Evolutionary conservation across 805 yeast genomes (phyloP), one percentile per base, ranked within the genome.

Genomic region (Wickerhamomyces ciferrii): DNA sequence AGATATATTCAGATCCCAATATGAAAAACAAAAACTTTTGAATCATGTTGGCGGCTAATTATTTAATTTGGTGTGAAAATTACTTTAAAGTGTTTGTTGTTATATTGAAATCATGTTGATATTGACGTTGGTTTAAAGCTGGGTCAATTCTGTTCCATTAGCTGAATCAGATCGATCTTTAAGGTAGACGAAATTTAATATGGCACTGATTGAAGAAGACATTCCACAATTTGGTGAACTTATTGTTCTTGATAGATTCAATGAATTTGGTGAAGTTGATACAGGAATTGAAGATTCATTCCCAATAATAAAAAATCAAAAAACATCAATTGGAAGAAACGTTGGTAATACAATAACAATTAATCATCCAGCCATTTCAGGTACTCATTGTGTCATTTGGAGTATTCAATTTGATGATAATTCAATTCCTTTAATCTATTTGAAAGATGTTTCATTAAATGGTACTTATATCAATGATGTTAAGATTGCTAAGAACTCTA

Each of bases 381-480:
- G 67, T 2, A 46, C 63, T 0, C 86, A 81, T 53, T 79, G 78
- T 45, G 51, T 62, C 8, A 51, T 77, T 5, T 77, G 81, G 81
- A 61, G 66, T 0, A 63, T 74, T 4, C 65, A 72, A 38, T 81
- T 81, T 56, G 84, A 79, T 54, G 70, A 69, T 0, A 62, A 64
- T 5, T 68, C 73, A 7, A 55, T 68, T 1, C 78, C 81, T 0
- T 49, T 78, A 48, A 67, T 73, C 17, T 81, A 79, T 52, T 50
- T 80, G 11, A 72, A 71, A 46, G 84, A 79, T 50, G 43, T 52
- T 2, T 78, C 84, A 0, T 56, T 71, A 21, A 81, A 81, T 62
- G 84, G 84, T 2, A 71, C 76, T 1, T 63, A 50, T 37, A 53
- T 79, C 1, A 76, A 79, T 52, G 71, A 66, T 1, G n/a, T 43